These are phyloP conservation scores for Wickerhamomyces chaumierensis DNA, from an alignment of 805 yeast genomes.

Conservation along the genomic window DNA sequence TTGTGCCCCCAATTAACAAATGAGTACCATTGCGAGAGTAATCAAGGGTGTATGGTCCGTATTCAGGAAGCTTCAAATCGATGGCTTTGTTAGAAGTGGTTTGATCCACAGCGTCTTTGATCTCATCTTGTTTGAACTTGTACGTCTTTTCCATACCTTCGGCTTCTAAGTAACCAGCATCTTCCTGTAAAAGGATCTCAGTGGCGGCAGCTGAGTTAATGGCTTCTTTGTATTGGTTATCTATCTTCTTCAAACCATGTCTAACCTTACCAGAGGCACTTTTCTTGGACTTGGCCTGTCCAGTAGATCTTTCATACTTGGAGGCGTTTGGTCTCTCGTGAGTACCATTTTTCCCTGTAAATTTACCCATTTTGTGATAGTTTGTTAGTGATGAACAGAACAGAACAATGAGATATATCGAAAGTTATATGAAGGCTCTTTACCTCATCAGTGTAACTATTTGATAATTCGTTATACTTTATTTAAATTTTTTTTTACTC, in stretches of 20 bases:
- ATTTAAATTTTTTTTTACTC: too few relatives aligned
- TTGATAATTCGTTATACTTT: too few relatives aligned
- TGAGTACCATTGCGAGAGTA: conserved; percentile 84
- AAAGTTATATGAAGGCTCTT: neutral
- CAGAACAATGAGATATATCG: neutral
- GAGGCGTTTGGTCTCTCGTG: conserved; percentile 19
- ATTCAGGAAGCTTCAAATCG: conserved; percentile 58
- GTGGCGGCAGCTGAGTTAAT: conserved; percentile 78
- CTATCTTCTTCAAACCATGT: conserved; percentile 56
- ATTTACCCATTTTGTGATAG: conserved; percentile 12
- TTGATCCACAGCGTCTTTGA: conserved; percentile 63
- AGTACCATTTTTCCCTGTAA: conserved; percentile 16
- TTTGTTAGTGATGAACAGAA: neutral
- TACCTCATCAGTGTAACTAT: neutral
- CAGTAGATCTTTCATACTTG: conserved; percentile 21
- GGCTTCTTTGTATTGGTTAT: conserved; percentile 66
- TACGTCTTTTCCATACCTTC: conserved; percentile 91
- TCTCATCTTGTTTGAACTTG: conserved; percentile 74
- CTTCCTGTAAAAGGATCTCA: conserved; percentile 76
- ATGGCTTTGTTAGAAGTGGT: conserved; percentile 67
- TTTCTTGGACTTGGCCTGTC: conserved; percentile 11
- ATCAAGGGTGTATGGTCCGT: conserved; percentile 79
- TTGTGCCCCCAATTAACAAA: conserved; percentile 72
- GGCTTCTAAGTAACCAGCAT: conserved; percentile 79
- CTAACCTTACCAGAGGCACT: conserved; percentile 36